Conservation (phyloP, 768 basidiomycete species). For the Mycena metata region DNA sequence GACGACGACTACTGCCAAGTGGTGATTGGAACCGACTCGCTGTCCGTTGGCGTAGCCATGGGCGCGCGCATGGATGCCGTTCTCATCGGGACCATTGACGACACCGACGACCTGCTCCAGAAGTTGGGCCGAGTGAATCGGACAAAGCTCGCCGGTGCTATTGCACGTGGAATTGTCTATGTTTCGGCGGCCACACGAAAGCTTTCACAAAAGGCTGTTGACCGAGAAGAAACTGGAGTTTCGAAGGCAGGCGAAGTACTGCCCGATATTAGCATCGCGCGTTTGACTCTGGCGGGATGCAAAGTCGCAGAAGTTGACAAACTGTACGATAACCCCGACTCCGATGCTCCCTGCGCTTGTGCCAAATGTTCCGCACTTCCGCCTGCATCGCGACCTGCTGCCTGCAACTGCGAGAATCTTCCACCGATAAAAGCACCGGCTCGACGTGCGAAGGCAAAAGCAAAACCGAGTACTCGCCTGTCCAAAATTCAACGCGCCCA, state of each 20-base stretch:
- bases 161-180: neutral
- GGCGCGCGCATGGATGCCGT: neutral
- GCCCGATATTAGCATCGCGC: neutral
- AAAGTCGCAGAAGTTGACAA: neutral
- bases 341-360: neutral
- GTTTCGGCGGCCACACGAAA: neutral
- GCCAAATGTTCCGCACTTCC: neutral
- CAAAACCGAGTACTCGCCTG: too few species aligned
- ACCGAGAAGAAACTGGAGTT: neutral
- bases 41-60: slow-evolving; percentile 11
- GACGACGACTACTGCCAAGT: neutral
- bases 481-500: too few species aligned
- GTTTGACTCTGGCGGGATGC: neutral
- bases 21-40: slow-evolving; percentile 8
- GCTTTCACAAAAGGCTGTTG: neutral
- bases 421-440: too few species aligned
- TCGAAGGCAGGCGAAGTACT: neutral
- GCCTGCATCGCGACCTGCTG: neutral
- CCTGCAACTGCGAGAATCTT: neutral
- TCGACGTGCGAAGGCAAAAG: too few species aligned
- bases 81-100: neutral
- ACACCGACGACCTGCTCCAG: neutral
- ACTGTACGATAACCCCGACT: neutral
- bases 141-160: neutral
- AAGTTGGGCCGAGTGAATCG: neutral